Conservation (phyloP, 1,284 basidiomycete species). For the Stygiomarasmius scandens region DNA sequence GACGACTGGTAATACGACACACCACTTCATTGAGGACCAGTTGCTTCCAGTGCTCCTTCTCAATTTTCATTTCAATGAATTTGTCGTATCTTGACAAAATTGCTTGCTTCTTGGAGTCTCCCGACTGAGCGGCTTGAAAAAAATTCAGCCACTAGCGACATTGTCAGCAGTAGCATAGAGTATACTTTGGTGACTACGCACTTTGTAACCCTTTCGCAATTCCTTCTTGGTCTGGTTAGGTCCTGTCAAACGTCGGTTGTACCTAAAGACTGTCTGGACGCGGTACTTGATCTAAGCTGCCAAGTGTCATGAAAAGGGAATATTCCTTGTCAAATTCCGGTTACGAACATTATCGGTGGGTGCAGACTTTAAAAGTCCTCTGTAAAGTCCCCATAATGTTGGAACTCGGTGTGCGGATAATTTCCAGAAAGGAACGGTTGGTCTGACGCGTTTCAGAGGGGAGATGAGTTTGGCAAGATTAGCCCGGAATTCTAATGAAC, state of each 20-base stretch:
- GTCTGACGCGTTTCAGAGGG: slow-evolving; percentile 57
- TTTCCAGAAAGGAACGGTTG: slow-evolving; percentile 68
- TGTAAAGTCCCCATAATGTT: slow-evolving; percentile 69
- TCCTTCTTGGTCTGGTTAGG: slow-evolving; percentile 45
- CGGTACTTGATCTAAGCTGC: slow-evolving; percentile 55
- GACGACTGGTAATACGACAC: slow-evolving; percentile 22
- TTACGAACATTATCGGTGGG: slow-evolving; percentile 56
- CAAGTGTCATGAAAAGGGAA: slow-evolving; percentile 7
- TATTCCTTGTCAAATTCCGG: background rate
- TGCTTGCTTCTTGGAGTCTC: slow-evolving; percentile 47
- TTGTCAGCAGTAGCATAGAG: background rate
- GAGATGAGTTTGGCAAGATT: slow-evolving; percentile 57
- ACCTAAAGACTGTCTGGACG: slow-evolving; percentile 56
- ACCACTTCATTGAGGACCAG: slow-evolving; percentile 56
- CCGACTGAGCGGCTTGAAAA: slow-evolving; percentile 54
- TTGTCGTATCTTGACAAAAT: slow-evolving; percentile 58
- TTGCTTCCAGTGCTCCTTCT: slow-evolving; percentile 50
- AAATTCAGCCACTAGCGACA: slow-evolving; percentile 72
- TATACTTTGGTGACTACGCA: slow-evolving; percentile 27
- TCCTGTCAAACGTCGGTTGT: slow-evolving; percentile 53
- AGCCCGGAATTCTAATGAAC: slow-evolving; percentile 53
- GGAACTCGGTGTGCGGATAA: slow-evolving; percentile 76
- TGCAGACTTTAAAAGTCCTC: slow-evolving; percentile 63
- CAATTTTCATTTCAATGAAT: slow-evolving; percentile 51
- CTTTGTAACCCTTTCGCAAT: slow-evolving; percentile 57